Base-by-base conservation (phyloP, 768 basidiomycete species). In the Russula brevipes region DNA sequence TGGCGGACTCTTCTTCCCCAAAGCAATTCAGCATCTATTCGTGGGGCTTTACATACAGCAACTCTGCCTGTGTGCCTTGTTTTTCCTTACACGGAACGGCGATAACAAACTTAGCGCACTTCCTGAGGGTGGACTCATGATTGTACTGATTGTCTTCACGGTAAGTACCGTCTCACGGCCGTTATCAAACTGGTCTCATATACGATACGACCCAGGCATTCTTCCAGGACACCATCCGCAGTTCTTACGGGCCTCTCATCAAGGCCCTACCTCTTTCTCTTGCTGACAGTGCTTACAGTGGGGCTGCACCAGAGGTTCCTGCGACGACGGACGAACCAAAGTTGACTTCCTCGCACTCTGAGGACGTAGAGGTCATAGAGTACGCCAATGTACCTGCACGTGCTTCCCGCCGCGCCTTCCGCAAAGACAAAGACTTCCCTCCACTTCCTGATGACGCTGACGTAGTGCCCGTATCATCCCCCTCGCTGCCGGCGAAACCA, bases 1-100 rank as follows among this genome's bases (percentile, higher is more conserved):
- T 0, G 96, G 96, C 42, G 97, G 97, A 0, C 72, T 91, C 54
- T 98, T 97, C 80, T 98, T 94, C 81, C 95, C 95, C 30, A 91
- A 87, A 74, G 96, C 97, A 5, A 84, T 98, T 33, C 86, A 91
- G 54, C 97, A 98, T 70, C 71, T 96, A 36, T 98, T 98, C 67
- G 92, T 94, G 24, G 97, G 96, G 3, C 69, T 98, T 72, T 99
- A 99, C 72, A 81, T 99, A 50, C 84, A 95, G 72, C 87, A 97
- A 72, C 70, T 98, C 54, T 94, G 90, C 72, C 77, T 97, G 41
- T 81, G 82, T 38, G 91, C 89, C 4, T 76, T 98, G 65, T 97
- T 98, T 82, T 98, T 99, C 87, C 81, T 99, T 8, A 84, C 87
- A 1, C 78, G 76, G 57, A 75, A 93, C 66, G 69, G 76, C 30